Percentiles rank a stretch among this genome's conserved stretches.
These are phyloP conservation scores for Trichosporon coremiiforme DNA, from an alignment of 1,284 basidiomycete species.

Conservation along the genomic window DNA sequence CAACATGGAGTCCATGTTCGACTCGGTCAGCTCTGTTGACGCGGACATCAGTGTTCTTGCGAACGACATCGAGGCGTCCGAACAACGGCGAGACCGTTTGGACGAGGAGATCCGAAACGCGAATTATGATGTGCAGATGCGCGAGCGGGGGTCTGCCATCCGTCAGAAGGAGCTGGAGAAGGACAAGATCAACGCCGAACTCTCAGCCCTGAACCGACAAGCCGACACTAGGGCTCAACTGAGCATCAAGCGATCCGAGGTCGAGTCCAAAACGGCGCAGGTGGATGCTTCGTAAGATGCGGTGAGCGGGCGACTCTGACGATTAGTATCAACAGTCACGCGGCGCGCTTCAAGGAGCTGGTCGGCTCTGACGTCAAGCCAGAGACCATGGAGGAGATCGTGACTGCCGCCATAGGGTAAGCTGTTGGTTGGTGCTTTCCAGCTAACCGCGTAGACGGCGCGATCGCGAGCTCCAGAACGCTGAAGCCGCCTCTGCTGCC, in stretches of 20 bases:
- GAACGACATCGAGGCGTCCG: constrained; percentile 71
- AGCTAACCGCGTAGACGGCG: constrained; percentile 61
- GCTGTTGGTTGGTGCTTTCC: constrained; percentile 35
- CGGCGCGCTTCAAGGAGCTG: constrained; percentile 66
- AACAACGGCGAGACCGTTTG: constrained; percentile 62
- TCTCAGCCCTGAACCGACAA: constrained; percentile 73
- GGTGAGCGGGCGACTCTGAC: neutral
- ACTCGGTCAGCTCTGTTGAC: constrained; percentile 63
- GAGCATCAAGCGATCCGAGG: constrained; percentile 71
- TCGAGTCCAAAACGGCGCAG: constrained; percentile 67
- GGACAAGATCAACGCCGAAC: constrained; percentile 72
- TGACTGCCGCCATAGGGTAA: constrained; percentile 65
- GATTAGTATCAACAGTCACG: constrained; percentile 65
- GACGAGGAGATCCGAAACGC: constrained; percentile 65
- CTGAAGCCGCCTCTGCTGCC: constrained; percentile 61
- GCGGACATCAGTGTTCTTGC: constrained; percentile 65
- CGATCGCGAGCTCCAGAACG: constrained; percentile 65
- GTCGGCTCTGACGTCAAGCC: constrained; percentile 64
- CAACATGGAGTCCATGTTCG: constrained; percentile 62
- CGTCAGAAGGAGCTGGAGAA: constrained; percentile 69
- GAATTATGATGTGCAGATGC: constrained; percentile 71
- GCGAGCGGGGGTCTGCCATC: constrained; percentile 63
- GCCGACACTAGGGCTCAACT: constrained; percentile 80
- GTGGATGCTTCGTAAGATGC: constrained; percentile 66
- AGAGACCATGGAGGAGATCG: constrained; percentile 71